Evolutionary conservation across 768 basidiomycete species (phyloP).

Genomic region (Podaxis carcinomalis): DNA sequence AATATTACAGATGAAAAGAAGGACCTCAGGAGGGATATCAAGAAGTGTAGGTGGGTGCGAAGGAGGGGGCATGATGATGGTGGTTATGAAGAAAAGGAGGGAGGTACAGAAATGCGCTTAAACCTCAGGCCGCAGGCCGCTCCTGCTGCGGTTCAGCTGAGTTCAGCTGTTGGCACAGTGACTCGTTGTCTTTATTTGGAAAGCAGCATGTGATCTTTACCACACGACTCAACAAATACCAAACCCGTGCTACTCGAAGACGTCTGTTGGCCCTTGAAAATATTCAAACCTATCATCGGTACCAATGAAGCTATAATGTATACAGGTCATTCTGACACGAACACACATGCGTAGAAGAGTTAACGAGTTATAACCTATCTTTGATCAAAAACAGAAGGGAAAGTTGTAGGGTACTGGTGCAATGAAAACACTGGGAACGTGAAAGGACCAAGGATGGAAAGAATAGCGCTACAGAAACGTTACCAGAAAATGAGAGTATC

Average conservation of each 20-base stretch:
- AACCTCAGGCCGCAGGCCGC: background rate
- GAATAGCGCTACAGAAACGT: conserved; percentile 7
- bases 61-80: conserved; percentile 12
- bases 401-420: conserved; percentile 2
- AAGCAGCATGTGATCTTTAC: conserved; percentile 5
- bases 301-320: background rate
- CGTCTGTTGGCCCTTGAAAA: too few relatives aligned
- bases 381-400: conserved; percentile 6
- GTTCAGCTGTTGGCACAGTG: conserved; percentile 9
- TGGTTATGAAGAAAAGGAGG: conserved; percentile 1
- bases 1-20: conserved; percentile 54
- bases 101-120: conserved; percentile 6
- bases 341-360: background rate
- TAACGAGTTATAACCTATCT: conserved; percentile 1
- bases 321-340: background rate
- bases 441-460: background rate
- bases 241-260: background rate
- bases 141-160: conserved; percentile 3
- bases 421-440: background rate
- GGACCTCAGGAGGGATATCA: conserved; percentile 49
- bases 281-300: background rate
- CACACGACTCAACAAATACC: background rate
- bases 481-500: background rate
- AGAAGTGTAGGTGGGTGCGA: conserved; percentile 17
- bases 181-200: background rate